Conservation (phyloP, 257 asterid species). For the Salvia splendens region DNA sequence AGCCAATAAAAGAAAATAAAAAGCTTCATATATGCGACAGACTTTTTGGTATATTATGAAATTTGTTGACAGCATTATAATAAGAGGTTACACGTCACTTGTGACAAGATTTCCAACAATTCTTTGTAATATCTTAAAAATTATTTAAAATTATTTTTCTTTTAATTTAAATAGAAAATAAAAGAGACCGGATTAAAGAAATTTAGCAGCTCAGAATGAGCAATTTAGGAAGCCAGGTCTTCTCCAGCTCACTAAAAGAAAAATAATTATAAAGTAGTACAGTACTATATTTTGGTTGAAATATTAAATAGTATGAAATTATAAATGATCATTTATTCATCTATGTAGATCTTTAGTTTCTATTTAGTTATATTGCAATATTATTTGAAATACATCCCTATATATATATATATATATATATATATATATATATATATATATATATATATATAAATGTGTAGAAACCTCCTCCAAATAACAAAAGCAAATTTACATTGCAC, state of each 20-base stretch:
- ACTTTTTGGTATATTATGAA: background rate
- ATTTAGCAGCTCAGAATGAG: background rate
- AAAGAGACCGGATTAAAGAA: background rate
- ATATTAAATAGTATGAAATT: background rate
- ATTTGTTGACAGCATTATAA: background rate
- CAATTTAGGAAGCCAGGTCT: background rate
- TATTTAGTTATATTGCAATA: too few species aligned
- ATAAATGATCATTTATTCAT: too few species aligned
- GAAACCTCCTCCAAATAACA: too few species aligned
- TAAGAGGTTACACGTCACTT: background rate
- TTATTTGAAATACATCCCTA: too few species aligned
- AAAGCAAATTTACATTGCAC: too few species aligned
- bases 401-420: too few species aligned
- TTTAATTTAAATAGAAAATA: background rate
- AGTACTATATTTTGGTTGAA: background rate
- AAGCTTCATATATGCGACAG: background rate
- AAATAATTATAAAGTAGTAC: background rate
- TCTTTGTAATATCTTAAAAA: background rate
- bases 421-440: too few species aligned
- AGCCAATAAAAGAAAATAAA: background rate
- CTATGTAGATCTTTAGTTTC: too few species aligned
- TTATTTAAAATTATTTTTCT: background rate
- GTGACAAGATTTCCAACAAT: slow-evolving; percentile 7
- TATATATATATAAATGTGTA: too few species aligned
- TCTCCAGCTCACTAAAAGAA: background rate